Conservation (phyloP, 768 basidiomycete species). For the Rhodotorula sphaerocarpa region DNA sequence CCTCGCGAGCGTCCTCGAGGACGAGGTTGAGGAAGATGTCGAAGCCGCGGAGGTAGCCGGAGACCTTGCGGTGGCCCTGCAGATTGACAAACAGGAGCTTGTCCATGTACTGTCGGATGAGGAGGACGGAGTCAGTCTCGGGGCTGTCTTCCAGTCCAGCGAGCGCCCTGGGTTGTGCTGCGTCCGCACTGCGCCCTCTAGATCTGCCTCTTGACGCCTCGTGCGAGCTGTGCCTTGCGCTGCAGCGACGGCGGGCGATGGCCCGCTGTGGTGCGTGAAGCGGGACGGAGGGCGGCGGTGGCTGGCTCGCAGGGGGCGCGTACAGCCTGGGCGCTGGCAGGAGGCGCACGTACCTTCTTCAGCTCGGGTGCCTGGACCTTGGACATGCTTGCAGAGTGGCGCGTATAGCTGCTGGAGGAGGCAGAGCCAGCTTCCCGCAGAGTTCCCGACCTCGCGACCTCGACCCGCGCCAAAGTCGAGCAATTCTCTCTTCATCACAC, state of each 20-base stretch:
- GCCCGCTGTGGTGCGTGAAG: neutral
- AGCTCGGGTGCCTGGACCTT: slow-evolving; percentile 95
- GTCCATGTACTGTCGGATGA: slow-evolving; percentile 79
- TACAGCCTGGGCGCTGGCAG: too few species aligned
- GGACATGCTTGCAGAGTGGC: slow-evolving; percentile 40
- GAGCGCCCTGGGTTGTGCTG: too few species aligned
- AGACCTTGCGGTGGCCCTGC: slow-evolving; percentile 73
- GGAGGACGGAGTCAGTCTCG: neutral
- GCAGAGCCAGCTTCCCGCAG: too few species aligned
- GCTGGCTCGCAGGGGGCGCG: too few species aligned
- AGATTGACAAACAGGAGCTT: slow-evolving; percentile 90
- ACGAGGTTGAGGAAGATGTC: slow-evolving; percentile 98
- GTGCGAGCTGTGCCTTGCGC: too few species aligned
- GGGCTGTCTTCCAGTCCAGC: neutral
- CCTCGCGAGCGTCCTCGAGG: slow-evolving; percentile 89
- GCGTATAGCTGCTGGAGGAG: neutral
- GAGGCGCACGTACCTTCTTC: too few species aligned
- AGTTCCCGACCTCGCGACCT: too few species aligned
- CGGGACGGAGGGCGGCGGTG: slow-evolving; percentile 1
- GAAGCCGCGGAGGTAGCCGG: slow-evolving; percentile 88
- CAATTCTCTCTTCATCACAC: too few species aligned
- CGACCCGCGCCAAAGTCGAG: too few species aligned
- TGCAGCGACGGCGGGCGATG: too few species aligned
- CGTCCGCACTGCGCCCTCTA: too few species aligned
- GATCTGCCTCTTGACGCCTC: too few species aligned